Base-by-base conservation (phyloP, 2,329 filamentous ascomycete species). In the Phialophora tarda region DNA sequence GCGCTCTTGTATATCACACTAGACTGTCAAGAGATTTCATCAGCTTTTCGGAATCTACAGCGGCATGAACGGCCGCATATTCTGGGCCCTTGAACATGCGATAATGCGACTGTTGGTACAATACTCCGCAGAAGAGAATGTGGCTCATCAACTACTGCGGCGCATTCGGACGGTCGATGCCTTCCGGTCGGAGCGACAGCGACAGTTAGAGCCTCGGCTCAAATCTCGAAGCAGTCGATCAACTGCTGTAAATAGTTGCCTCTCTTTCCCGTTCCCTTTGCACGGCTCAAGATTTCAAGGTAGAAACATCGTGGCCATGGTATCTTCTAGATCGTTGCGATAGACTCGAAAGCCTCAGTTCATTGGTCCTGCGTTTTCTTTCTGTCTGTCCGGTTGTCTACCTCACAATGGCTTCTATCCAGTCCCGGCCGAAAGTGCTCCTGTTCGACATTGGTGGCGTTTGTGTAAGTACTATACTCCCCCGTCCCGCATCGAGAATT, bases 381-480 rank as follows among this genome's bases (percentile, higher is more conserved):
- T 24, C 21, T 23, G 23, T 48, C 17, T 2, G 21, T 50, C 47
- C 10, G 11, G 3, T 6, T 2, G 17, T 8, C 38, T 17, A n/a
- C 10, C 38, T 44, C 38, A 44, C 38, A 44, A 44, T 44, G 38
- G 38, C 38, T 44, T 44, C 38, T 8, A 8, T n/a, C 14, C 66
- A 66, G 24, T 38, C 58, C 54, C 62, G 63, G 64, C 91, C 91
- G 32, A 90, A 91, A 73, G 91, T 91, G 63, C 81, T 96, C 34
- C 83, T 99, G 24, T 98, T 98, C 78, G 95, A 99, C 79, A 95
- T 99, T 72, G 95, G 95, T 47, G 95, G 95, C 69, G 95, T 99
- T 73, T 96, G 92, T 84, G 94, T 97, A 89, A 84, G 92, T 88
- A 60, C 38, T 8, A 92, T 88, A 60, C 38, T 8, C 14, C 14